A percentile compares a stretch with the other conserved stretches of the same genome.
Evolutionary conservation across 148 eudicot species (phyloP).

Genomic region (Fagopyrum esculentum): DNA sequence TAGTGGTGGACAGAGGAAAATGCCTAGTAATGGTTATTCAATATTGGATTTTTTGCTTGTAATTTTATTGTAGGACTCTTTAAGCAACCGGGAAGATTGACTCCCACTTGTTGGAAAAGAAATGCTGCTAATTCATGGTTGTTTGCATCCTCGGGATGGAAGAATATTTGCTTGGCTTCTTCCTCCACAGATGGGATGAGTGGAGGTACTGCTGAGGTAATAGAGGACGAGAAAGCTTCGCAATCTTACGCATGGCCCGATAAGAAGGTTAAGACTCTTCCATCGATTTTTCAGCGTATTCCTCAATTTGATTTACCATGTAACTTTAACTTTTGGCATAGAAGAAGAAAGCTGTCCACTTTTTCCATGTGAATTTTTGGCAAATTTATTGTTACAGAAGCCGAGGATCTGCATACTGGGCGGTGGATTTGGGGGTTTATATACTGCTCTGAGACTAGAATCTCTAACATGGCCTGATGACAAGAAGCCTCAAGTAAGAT

Average conservation of each 20-base stretch:
- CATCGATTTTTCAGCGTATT: not conserved
- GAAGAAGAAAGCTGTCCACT: not conserved
- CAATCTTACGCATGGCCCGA: conserved; percentile 54
- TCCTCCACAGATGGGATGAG: conserved; percentile 26
- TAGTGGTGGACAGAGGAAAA: not conserved
- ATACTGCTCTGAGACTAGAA: conserved; percentile 89
- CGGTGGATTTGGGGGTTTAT: conserved; percentile 97
- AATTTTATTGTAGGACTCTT: conserved; percentile 22
- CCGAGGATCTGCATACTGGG: conserved; percentile 97
- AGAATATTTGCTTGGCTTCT: conserved; percentile 25
- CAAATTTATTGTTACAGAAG: conserved; percentile 35
- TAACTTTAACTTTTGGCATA: not conserved
- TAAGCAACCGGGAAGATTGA: conserved; percentile 23
- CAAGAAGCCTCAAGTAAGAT: conserved; percentile 88
- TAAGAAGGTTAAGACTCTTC: conserved; percentile 32
- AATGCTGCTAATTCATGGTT: conserved; percentile 21
- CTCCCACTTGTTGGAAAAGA: conserved; percentile 21
- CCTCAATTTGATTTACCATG: not conserved
- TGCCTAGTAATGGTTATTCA: not conserved
- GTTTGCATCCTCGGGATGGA: conserved; percentile 18
- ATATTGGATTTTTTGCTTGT: not conserved
- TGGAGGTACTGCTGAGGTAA: conserved; percentile 24
- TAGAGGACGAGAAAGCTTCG: conserved; percentile 26
- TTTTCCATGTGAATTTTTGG: not conserved
- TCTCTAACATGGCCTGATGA: conserved; percentile 93